Evolutionary conservation across 1,284 basidiomycete species (phyloP).

Genomic region (Pseudozyma pruni): DNA sequence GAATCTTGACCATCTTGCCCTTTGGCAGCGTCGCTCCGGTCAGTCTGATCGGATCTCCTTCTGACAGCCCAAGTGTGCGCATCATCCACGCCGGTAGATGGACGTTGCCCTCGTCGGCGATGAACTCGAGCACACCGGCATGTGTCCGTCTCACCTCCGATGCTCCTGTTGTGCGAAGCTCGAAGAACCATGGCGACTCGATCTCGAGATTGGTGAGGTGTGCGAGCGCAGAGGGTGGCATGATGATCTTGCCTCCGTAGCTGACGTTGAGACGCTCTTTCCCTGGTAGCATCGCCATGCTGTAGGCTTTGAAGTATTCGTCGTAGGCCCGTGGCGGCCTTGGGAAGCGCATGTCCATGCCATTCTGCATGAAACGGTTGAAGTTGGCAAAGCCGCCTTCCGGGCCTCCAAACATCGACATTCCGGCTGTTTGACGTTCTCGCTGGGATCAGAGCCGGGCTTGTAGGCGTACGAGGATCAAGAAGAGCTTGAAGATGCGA

Average conservation of each 20-base stretch:
- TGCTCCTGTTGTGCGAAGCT: conserved; percentile 81
- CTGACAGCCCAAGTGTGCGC: conserved; percentile 88
- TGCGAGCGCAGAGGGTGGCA: conserved; percentile 94
- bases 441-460: too few species aligned
- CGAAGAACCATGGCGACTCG: conserved; percentile 94
- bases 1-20: conserved; percentile 95
- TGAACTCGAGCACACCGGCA: conserved; percentile 97
- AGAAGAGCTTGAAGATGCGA: not conserved
- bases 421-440: not conserved
- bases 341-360: conserved; percentile 54
- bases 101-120: conserved; percentile 94
- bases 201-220: conserved; percentile 88
- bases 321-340: conserved; percentile 63
- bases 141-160: conserved; percentile 74
- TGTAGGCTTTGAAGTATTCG: conserved; percentile 74
- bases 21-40: conserved; percentile 88
- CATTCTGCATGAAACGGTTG: conserved; percentile 50
- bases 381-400: conserved; percentile 38
- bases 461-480: not conserved
- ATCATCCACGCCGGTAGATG: conserved; percentile 99
- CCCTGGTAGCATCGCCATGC: conserved; percentile 84
- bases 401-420: conserved; percentile 41
- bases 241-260: conserved; percentile 97
- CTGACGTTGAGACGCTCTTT: conserved; percentile 85
- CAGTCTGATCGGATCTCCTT: conserved; percentile 93